Base-by-base conservation (phyloP, 116 monocot genomes). In the Posidonia oceanica region DNA sequence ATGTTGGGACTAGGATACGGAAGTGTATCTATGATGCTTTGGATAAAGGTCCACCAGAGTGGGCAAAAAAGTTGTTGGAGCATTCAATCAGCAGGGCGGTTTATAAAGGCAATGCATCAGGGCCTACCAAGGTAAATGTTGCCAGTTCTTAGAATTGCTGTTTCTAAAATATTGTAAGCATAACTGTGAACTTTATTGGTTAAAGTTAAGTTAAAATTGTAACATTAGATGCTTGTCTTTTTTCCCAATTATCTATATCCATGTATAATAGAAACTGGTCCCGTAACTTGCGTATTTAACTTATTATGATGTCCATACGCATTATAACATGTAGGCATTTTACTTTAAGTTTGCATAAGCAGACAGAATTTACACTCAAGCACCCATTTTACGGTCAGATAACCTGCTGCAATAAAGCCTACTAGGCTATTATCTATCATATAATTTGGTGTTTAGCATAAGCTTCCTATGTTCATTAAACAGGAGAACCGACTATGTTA, bases 61-160 rank as follows among this genome's bases (percentile, higher is more conserved):
- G 98, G 98, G 98, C 98, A 42, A 84, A 74, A 70, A 84, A 90
- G 76, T 81, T 80, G 71, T 70, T 98, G 79, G 78, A 84, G 76
- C 88, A 90, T 81, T 98, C 98, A 54, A 98, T 98, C 20, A 93
- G 93, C 68, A 98, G 93, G 72, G 98, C 86, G 56, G 93, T 98
- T 70, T 98, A 98, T 59, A 98, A 98, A 76, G 93, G 93, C 37
- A 98, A 98, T 81, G 98, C 98, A 20, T 93, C 98, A 64, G 98
- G 98, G 39, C 98, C 98, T 22, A 98, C 98, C 17, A 98, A 98
- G 93, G 98, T 98, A 80, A 68, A 52, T 67, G 51, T 53, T 40
- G 20, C 20, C 37, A 36, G 16, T 48, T 44, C n/a, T 4, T n/a
- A 6, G 13, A 62, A n/a, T 20, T 63, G n/a, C n/a, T 75, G 29